Conservation (phyloP, 2,329 filamentous ascomycete genomes). For the Talaromyces pinophilus region DNA sequence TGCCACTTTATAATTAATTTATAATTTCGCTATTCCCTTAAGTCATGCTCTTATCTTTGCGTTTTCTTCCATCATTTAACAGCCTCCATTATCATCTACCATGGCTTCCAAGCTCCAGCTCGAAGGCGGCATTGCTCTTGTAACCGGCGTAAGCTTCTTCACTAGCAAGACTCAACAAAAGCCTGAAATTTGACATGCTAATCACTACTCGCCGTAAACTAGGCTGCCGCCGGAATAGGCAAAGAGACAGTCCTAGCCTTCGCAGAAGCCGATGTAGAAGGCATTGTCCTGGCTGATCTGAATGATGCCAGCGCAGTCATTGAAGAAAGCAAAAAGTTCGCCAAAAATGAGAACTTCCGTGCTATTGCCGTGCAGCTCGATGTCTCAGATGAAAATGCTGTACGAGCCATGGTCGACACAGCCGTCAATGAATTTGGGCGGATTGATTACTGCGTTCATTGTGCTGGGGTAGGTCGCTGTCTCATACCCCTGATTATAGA, state of each 20-base stretch:
- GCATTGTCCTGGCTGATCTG: constrained; percentile 8
- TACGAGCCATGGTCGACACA: constrained; percentile 14
- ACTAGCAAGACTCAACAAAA: background rate
- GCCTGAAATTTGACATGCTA: background rate
- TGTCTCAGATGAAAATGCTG: constrained; percentile 2
- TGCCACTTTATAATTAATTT: background rate
- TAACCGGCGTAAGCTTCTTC: constrained; percentile 5
- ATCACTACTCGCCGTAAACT: background rate
- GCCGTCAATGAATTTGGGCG: constrained; percentile 15
- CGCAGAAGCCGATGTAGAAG: constrained; percentile 13
- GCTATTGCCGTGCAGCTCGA: constrained; percentile 7
- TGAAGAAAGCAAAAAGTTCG: constrained; percentile 15
- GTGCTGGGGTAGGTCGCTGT: constrained; percentile 9
- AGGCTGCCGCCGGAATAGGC: constrained; percentile 1
- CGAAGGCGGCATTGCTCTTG: constrained; percentile 8
- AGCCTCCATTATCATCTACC: background rate
- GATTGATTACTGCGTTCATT: constrained; percentile 15
- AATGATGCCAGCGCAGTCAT: background rate
- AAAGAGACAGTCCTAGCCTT: background rate
- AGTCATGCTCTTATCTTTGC: background rate
- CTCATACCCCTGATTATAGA: background rate
- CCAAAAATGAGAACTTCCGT: constrained; percentile 3
- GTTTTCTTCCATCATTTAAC: background rate
- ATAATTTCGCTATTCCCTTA: background rate
- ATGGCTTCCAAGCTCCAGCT: constrained; percentile 8